These are phyloP conservation scores for Lasiodiplodia gonubiensis DNA, from an alignment of 2,329 filamentous ascomycete genomes.

Conservation along the genomic window DNA sequence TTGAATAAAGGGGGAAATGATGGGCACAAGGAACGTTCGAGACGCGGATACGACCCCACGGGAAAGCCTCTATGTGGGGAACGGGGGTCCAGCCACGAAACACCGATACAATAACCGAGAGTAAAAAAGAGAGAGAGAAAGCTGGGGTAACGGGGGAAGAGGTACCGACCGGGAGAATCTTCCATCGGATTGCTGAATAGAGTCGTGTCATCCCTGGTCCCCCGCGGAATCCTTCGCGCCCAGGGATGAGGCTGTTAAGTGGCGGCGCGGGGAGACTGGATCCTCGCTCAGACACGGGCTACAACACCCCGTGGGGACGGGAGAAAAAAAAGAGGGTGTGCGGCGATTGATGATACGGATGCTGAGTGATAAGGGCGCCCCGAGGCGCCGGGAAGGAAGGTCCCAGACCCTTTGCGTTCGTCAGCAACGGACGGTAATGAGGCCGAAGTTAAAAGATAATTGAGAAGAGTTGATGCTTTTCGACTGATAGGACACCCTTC, in stretches of 20 bases:
- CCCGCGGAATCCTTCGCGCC: neutral
- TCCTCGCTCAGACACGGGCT: neutral
- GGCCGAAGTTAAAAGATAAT: neutral
- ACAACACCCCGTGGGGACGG: neutral
- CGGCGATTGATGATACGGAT: neutral
- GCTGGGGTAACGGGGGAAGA: neutral
- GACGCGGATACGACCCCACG: neutral
- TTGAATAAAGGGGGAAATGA: neutral
- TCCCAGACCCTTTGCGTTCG: neutral
- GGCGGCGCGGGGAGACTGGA: neutral
- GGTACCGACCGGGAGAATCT: neutral
- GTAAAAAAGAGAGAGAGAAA: neutral
- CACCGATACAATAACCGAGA: neutral
- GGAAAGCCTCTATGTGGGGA: neutral
- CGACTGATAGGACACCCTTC: neutral
- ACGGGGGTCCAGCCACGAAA: neutral
- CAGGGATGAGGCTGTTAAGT: neutral
- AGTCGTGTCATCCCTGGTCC: neutral
- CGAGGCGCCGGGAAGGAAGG: neutral
- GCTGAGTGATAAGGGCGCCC: neutral
- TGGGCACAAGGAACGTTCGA: neutral
- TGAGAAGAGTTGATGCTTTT: neutral
- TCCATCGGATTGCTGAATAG: neutral
- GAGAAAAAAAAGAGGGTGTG: neutral
- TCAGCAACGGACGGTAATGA: neutral